phyloP scores from a whole-genome alignment of 2,329 filamentous ascomycete genomes.

The Colletotrichum lupini region DNA sequence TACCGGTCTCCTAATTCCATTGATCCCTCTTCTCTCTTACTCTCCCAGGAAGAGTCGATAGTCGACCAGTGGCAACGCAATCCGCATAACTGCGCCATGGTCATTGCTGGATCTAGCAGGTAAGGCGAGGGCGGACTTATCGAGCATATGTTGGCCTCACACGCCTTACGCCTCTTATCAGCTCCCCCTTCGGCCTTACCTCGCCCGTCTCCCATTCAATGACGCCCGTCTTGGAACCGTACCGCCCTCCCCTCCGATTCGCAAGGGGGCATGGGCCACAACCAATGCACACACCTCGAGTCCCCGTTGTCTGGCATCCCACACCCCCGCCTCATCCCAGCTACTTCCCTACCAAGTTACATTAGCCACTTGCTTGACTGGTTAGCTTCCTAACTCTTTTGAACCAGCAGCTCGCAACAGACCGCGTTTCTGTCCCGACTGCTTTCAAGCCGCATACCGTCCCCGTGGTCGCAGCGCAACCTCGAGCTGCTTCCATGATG shows the following conservation, averaged over 20 bases:
- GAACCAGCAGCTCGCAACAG: not conserved
- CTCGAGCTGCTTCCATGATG: not conserved
- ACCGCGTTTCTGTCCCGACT: not conserved
- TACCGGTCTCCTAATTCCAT: not conserved
- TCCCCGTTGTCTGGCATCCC: constrained; percentile 20
- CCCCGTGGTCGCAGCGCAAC: not conserved
- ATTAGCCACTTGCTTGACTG: constrained; percentile 28
- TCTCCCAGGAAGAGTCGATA: not conserved
- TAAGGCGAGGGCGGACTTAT: not conserved
- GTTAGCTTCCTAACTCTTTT: not conserved
- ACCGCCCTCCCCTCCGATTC: constrained; percentile 10
- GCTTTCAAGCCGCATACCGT: not conserved
- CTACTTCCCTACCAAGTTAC: constrained; percentile 18
- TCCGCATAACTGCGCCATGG: not conserved
- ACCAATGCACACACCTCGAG: not conserved
- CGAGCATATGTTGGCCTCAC: not conserved
- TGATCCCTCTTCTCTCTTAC: not conserved
- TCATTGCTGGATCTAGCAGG: not conserved
- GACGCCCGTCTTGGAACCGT: constrained; percentile 3
- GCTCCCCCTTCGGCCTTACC: constrained; percentile 28
- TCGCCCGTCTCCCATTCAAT: constrained; percentile 12
- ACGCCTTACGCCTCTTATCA: constrained; percentile 28
- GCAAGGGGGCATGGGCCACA: not conserved
- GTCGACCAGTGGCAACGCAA: not conserved
- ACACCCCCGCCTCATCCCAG: constrained; percentile 26